Conservation (phyloP, 1,139 yeast genomes). For the Diutina rugosa region DNA sequence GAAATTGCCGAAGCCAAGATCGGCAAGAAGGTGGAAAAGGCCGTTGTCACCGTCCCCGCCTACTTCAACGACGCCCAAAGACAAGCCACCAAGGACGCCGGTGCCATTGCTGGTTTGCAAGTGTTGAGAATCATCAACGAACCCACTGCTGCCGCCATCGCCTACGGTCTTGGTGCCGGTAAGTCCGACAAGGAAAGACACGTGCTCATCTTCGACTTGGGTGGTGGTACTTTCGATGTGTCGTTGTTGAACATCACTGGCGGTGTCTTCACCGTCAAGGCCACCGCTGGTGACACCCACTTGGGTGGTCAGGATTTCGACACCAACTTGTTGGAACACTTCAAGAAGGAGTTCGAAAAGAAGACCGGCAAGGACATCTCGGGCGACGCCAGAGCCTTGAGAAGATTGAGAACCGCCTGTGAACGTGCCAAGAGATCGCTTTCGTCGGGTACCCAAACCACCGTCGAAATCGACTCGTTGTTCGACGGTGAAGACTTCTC, state of each 20-base stretch:
- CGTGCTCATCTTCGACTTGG: conserved; percentile 89
- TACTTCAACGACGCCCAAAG: conserved; percentile 96
- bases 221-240: conserved; percentile 99
- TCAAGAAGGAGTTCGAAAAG: conserved; percentile 78
- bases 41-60: conserved; percentile 94
- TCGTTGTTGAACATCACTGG: conserved; percentile 94
- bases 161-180: conserved; percentile 89
- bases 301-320: conserved; percentile 98
- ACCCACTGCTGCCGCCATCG: conserved; percentile 98
- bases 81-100: conserved; percentile 98
- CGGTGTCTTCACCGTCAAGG: conserved; percentile 98
- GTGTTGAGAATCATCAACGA: conserved; percentile 94
- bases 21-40: conserved; percentile 88
- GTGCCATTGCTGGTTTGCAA: conserved; percentile 94
- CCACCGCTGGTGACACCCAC: conserved; percentile 99
- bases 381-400: conserved; percentile 43
- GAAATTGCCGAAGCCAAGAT: conserved; percentile 95
- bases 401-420: conserved; percentile 30
- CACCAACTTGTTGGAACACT: conserved; percentile 57
- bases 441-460: conserved; percentile 23
- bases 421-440: conserved; percentile 29
- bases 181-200: conserved; percentile 81
- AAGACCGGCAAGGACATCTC: conserved; percentile 92
- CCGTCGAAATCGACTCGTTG: conserved; percentile 23
- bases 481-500: conserved; percentile 11